These are phyloP conservation scores for Gentiana straminea DNA, from an alignment of 257 asterid species.

Conservation along the genomic window DNA sequence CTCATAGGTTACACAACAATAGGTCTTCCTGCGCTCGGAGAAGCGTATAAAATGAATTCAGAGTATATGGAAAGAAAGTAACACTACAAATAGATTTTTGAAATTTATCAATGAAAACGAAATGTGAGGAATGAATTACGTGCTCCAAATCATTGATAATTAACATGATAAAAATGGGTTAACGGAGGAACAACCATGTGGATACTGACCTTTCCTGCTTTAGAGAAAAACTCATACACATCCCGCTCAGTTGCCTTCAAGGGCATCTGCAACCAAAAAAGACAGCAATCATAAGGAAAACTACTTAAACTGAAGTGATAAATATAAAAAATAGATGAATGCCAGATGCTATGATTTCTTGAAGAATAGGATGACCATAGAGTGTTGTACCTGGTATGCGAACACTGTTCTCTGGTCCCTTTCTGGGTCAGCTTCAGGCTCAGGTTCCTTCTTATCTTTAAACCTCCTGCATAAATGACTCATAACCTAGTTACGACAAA, in stretches of 20 bases:
- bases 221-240: slow-evolving; percentile 90
- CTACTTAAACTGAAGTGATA: too few species aligned
- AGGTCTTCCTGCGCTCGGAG: too few species aligned
- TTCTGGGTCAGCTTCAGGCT: slow-evolving; percentile 99
- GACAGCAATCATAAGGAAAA: slow-evolving; percentile 6
- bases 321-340: too few species aligned
- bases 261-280: slow-evolving; percentile 63
- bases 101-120: too few species aligned
- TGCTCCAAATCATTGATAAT: too few species aligned
- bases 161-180: too few species aligned
- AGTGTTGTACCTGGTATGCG: slow-evolving; percentile 69
- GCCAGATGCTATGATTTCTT: too few species aligned
- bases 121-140: neutral
- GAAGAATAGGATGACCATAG: neutral
- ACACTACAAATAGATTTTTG: too few species aligned
- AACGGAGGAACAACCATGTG: neutral
- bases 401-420: slow-evolving; percentile 99
- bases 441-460: slow-evolving; percentile 90
- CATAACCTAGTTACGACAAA: slow-evolving; percentile 44
- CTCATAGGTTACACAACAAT: too few species aligned
- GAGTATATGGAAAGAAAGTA: too few species aligned
- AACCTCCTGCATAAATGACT: slow-evolving; percentile 81
- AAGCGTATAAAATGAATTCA: too few species aligned
- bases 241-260: slow-evolving; percentile 96
- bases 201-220: slow-evolving; percentile 88